phyloP scores from a whole-genome alignment of 2,329 filamentous ascomycete genomes.

The Pseudovirgaria hyperparasitica region DNA sequence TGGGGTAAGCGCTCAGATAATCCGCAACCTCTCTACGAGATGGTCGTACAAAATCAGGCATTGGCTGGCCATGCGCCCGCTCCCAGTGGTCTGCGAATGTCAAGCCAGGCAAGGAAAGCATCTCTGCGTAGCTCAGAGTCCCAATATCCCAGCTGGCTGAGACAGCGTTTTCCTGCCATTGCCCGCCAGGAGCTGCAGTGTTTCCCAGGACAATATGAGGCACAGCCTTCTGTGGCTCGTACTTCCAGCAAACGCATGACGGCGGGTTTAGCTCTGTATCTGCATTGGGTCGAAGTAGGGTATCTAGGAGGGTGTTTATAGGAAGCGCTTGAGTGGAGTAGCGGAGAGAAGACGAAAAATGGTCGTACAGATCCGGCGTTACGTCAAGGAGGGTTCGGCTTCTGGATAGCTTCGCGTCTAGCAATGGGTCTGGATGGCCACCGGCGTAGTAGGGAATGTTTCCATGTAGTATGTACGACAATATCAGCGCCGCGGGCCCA shows the following conservation, averaged over 20 bases:
- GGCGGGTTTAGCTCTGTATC: conserved; percentile 42
- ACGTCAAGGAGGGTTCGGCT: conserved; percentile 34
- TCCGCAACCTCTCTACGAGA: conserved; percentile 41
- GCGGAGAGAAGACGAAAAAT: conserved; percentile 46
- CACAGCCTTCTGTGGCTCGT: conserved; percentile 37
- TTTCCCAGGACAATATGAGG: conserved; percentile 43
- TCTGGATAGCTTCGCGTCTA: conserved; percentile 41
- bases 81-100: conserved; percentile 41
- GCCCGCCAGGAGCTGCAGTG: conserved; percentile 39
- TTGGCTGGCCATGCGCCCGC: conserved; percentile 23
- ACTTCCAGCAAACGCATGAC: conserved; percentile 42
- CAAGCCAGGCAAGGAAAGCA: conserved; percentile 48
- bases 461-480: conserved; percentile 51
- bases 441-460: conserved; percentile 44
- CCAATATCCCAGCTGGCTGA: conserved; percentile 43
- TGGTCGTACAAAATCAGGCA: conserved; percentile 42
- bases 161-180: conserved; percentile 45
- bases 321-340: conserved; percentile 50
- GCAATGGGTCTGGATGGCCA: conserved; percentile 43
- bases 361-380: conserved; percentile 40
- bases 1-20: conserved; percentile 43
- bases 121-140: conserved; percentile 48
- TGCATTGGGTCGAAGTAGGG: conserved; percentile 44
- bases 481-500: conserved; percentile 47
- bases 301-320: conserved; percentile 47